Base-by-base conservation (phyloP, 1,284 basidiomycete genomes). In the Veloboletus limbatus region DNA sequence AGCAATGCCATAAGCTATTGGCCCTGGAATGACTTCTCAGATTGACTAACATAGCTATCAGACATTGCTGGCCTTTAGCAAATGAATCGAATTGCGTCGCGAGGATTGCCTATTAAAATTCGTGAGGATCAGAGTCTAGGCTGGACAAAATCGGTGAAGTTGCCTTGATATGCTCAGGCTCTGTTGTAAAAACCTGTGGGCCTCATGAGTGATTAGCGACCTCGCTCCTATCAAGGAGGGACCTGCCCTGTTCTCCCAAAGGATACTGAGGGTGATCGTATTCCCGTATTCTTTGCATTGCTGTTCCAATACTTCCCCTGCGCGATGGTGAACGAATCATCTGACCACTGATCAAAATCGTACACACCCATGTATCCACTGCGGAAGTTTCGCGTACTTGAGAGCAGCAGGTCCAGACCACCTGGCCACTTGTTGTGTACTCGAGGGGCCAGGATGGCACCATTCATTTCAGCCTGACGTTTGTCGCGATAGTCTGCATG, bases 161-260 rank as follows among this genome's bases (percentile, higher is more conserved):
- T 43, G 54, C 66, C 58, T 74, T 76, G 51, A 75, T 56, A 41
- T 73, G 62, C 32, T 70, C 69, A 5, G 73, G 73, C 43, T 76
- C 72, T 10, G 53, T 53, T 0, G 62, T 63, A 2, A 63, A 38
- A 20, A 66, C 28, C 61, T 63, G 27, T 4, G 16, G 17, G 24
- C 24, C 6, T n/a, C 10, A 8, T 49, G 13, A 52, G 38, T 3
- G 22, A 52, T 22, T 11, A 31, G 13, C 17, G 8, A 14, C n/a
- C n/a, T 20, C 6, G 20, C 34, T 26, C 21, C 42, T 32, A 47
- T 43, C 26, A 25, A 43, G 11, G 26, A 43, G 8, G 30, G 16
- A 49, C 57, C 35, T 41, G 55, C 71, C 49, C 60, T 57, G 30
- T 61, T 55, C 42, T 68, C 60, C 50, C 64, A 69, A 8, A 71